Percentiles rank a stretch among this genome's conserved stretches.
Conservation (phyloP, 768 basidiomycete genomes). For the Asterophora lycoperdoides region DNA sequence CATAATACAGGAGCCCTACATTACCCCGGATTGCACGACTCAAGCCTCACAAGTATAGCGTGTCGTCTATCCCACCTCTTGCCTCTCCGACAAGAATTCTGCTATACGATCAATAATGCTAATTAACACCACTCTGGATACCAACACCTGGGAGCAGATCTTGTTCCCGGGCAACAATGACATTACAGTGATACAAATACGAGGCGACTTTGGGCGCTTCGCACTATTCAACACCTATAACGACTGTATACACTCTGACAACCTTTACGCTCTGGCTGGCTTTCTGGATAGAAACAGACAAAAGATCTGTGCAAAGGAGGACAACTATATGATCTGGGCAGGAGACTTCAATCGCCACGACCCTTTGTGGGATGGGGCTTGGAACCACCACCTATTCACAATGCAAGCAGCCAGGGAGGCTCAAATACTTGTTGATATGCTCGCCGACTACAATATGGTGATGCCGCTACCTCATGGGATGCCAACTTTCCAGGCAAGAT, state of each 20-base stretch:
- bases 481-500: constrained; percentile 19
- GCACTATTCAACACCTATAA: constrained; percentile 37
- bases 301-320: constrained; percentile 15
- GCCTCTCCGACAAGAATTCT: background rate
- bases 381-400: constrained; percentile 33
- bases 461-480: constrained; percentile 12
- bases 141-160: background rate
- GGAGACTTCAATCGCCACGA: no score
- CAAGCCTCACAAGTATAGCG: background rate
- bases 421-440: constrained; percentile 16
- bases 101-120: background rate
- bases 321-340: no score
- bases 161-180: background rate
- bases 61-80: background rate
- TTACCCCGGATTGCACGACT: no score
- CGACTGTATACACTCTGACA: constrained; percentile 16
- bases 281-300: constrained; percentile 5
- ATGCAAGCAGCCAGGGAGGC: background rate
- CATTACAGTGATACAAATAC: background rate
- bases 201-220: background rate
- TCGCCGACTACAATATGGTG: constrained; percentile 20
- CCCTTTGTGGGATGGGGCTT: constrained; percentile 32
- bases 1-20: no score
- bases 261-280: constrained; percentile 13
- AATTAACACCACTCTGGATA: no score